Percentiles rank a stretch among this genome's conserved stretches.
Conservation (phyloP, 768 basidiomycete species). For the Tubosaeta sp. region DNA sequence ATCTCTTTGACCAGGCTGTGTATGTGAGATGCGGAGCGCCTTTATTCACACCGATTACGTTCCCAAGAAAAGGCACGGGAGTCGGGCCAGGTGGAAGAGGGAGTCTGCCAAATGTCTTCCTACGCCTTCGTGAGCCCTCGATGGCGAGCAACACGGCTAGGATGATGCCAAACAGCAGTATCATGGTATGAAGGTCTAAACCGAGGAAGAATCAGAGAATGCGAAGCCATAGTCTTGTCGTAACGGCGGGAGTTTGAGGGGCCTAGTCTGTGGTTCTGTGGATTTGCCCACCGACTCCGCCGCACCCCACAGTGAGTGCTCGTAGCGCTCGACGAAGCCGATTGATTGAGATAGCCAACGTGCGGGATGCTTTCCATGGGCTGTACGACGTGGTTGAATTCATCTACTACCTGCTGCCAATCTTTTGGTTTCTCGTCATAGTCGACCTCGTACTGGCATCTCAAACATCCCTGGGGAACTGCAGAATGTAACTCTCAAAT, state of each 20-base stretch:
- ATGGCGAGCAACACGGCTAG: conserved; percentile 2
- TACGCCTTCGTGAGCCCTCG: neutral
- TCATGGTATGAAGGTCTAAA: neutral
- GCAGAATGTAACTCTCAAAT: too few species aligned
- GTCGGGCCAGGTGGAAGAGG: conserved; percentile 19
- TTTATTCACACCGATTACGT: conserved; percentile 6
- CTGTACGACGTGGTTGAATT: too few species aligned
- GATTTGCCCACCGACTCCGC: too few species aligned
- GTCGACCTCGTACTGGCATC: too few species aligned
- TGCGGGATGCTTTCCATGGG: too few species aligned
- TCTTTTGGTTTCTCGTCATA: too few species aligned
- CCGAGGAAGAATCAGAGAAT: neutral
- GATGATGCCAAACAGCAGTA: conserved; percentile 4
- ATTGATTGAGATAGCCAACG: too few species aligned
- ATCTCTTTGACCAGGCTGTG: conserved; percentile 14
- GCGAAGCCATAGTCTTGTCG: neutral
- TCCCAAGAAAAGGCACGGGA: conserved; percentile 11
- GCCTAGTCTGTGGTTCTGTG: too few species aligned
- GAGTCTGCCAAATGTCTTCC: neutral
- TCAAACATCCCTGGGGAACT: too few species aligned
- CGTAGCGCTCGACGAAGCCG: too few species aligned
- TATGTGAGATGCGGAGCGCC: conserved; percentile 12
- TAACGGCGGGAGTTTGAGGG: neutral
- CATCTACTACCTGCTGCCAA: too few species aligned
- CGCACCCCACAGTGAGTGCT: too few species aligned